Base-by-base conservation (phyloP, 306 rosid genomes). In the Dalbergia oliveri region DNA sequence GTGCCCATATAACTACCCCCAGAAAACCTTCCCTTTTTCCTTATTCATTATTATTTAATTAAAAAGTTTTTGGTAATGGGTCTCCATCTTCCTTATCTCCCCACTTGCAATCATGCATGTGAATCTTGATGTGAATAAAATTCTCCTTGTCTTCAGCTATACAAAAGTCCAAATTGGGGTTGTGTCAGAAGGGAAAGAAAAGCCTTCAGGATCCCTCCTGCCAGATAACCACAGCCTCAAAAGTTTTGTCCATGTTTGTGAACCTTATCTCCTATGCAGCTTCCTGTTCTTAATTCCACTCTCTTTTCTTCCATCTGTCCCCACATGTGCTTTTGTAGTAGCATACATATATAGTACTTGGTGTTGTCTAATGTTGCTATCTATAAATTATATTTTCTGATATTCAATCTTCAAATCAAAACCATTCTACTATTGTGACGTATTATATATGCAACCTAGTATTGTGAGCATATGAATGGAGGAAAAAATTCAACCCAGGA, bases 111-210 rank as follows among this genome's bases (percentile, higher is more conserved):
- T 87, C 90, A 75, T 84, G 85, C 82, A 37, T 63, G 73, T 79
- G 90, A 87, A 87, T 88, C 87, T 85, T 76, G 11, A 45, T 14
- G 75, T 66, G 74, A 66, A 73, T 53, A 53, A 86, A 86, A 82
- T 87, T 85, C 83, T 69, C 59, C 72, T 57, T 65, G 90, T 79
- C 95, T 90, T 90, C 81, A 71, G 65, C 81, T 75, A 73, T 68
- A 87, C 91, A 84, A 90, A 90, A 88, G 90, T 84, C 88, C 83
- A 81, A 81, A 72, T 59, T 72, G 83, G 82, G 80, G 65, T 88
- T 82, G 65, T 62, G 61, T 78, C 87, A 76, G 23, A 50, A n/a
- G 19, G 44, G n/a, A 49, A 79, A 81, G 45, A 45, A 49, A 72
- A 39, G 13, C 37, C 78, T 34, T 50, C 68, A 16, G 23, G 64